These are phyloP conservation scores for Ziziphus jujuba DNA, from an alignment of 306 rosid genomes.

Conservation along the genomic window DNA sequence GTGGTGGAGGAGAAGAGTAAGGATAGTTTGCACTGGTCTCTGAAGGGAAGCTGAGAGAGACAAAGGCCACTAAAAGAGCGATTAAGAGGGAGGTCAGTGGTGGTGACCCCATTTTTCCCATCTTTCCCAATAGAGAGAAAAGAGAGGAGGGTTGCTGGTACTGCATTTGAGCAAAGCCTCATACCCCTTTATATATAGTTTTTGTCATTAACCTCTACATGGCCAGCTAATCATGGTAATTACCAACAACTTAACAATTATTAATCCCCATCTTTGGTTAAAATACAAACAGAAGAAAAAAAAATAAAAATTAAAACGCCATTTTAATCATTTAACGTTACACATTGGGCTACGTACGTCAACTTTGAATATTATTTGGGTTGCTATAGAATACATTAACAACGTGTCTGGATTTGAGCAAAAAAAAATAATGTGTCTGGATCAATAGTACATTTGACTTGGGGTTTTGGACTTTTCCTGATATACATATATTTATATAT, in stretches of 20 bases:
- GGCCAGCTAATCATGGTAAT: conserved; percentile 20
- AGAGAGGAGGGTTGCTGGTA: conserved; percentile 21
- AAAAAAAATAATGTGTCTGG: neutral
- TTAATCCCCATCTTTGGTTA: neutral
- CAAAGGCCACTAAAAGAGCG: conserved; percentile 40
- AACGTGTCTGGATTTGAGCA: neutral
- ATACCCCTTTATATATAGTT: conserved; percentile 49
- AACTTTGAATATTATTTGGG: neutral
- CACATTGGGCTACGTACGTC: neutral
- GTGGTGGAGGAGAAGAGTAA: conserved; percentile 51
- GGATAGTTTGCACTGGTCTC: conserved; percentile 41
- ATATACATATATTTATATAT: no score
- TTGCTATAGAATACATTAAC: neutral
- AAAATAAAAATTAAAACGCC: neutral
- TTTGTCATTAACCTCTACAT: conserved; percentile 34
- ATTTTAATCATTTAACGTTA: neutral
- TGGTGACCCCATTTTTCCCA: conserved; percentile 51
- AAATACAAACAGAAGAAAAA: neutral
- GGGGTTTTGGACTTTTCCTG: neutral
- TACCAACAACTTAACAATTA: neutral
- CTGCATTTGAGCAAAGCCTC: conserved; percentile 14
- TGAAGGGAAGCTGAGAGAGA: conserved; percentile 42
- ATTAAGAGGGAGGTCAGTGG: conserved; percentile 44
- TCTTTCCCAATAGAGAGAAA: neutral
- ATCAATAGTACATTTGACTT: conserved; percentile 22